A percentile compares a stretch with the other conserved stretches of the same genome.
Conservation (phyloP, 495 filamentous ascomycete species). For the Podospora comata region DNA sequence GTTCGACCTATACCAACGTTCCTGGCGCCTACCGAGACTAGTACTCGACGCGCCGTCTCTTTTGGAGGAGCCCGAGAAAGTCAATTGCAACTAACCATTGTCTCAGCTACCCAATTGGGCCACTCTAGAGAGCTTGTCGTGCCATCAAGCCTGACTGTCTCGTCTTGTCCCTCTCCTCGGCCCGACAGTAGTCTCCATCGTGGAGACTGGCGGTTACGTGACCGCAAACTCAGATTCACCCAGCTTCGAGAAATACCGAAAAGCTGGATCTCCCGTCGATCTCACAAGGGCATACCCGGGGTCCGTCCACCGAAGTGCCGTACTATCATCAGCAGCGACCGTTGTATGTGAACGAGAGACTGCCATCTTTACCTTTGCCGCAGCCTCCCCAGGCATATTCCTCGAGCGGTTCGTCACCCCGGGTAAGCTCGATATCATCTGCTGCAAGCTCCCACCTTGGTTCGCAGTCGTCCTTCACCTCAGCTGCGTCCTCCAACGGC, state of each 20-base stretch:
- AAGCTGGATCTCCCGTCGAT: constrained; percentile 98
- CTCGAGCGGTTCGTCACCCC: constrained; percentile 65
- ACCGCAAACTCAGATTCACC: constrained; percentile 8
- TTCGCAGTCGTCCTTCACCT: constrained; percentile 54
- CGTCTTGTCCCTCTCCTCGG: constrained; percentile 8
- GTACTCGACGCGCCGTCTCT: constrained; percentile 4
- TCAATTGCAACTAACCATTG: constrained; percentile 12
- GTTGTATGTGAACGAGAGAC: constrained; percentile 67
- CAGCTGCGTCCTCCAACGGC: constrained; percentile 53
- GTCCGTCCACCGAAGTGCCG: constrained; percentile 65
- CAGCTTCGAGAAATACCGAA: constrained; percentile 60
- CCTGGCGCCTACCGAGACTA: constrained; percentile 5
- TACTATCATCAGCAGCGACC: constrained; percentile 74
- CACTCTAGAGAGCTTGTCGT: neutral
- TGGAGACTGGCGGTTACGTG: constrained; percentile 15
- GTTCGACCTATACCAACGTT: constrained; percentile 11
- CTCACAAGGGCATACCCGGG: constrained; percentile 86
- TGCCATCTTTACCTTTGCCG: constrained; percentile 71
- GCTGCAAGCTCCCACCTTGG: constrained; percentile 51
- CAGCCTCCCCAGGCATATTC: constrained; percentile 59
- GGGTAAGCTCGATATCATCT: constrained; percentile 64
- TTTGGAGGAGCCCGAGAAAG: constrained; percentile 4
- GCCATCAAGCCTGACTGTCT: neutral
- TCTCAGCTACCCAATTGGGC: constrained; percentile 13
- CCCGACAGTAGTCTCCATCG: constrained; percentile 6